Conservation (phyloP, 306 rosid species). For the Arachis hypogaea region DNA sequence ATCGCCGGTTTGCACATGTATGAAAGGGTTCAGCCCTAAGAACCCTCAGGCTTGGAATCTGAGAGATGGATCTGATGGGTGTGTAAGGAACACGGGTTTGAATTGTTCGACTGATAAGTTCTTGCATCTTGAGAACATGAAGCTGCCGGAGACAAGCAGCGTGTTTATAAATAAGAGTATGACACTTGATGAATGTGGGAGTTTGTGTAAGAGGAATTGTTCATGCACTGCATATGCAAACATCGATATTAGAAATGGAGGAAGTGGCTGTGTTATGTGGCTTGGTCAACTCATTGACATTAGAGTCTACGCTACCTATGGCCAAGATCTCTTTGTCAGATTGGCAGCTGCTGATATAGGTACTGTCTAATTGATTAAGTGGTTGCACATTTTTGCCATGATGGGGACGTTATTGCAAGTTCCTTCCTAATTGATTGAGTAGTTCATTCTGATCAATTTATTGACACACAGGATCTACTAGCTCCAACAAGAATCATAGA, state of each 20-base stretch:
- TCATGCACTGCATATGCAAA: constrained; percentile 65
- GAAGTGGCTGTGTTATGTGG: constrained; percentile 73
- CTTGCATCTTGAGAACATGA: constrained; percentile 43
- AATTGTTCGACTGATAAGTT: constrained; percentile 57
- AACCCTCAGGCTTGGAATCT: constrained; percentile 59
- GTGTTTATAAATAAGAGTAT: constrained; percentile 52
- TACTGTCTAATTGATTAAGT: constrained; percentile 20
- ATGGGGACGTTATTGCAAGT: too few relatives aligned
- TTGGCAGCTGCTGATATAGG: constrained; percentile 78
- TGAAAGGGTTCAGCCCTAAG: constrained; percentile 66
- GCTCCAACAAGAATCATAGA: constrained; percentile 40
- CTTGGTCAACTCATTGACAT: constrained; percentile 49
- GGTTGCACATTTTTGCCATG: too few relatives aligned
- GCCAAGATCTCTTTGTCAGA: constrained; percentile 62
- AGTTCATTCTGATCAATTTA: not conserved
- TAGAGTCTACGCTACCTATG: constrained; percentile 53
- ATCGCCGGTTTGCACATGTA: constrained; percentile 70
- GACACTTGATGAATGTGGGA: constrained; percentile 50
- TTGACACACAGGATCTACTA: constrained; percentile 29
- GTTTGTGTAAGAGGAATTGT: constrained; percentile 55
- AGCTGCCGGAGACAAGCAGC: constrained; percentile 62
- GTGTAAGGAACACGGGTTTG: constrained; percentile 57
- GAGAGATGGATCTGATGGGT: constrained; percentile 82
- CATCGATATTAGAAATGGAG: constrained; percentile 46
- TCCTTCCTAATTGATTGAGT: not conserved